phyloP scores from a whole-genome alignment of 768 basidiomycete genomes.

The Neoboletus subvelutipes region DNA sequence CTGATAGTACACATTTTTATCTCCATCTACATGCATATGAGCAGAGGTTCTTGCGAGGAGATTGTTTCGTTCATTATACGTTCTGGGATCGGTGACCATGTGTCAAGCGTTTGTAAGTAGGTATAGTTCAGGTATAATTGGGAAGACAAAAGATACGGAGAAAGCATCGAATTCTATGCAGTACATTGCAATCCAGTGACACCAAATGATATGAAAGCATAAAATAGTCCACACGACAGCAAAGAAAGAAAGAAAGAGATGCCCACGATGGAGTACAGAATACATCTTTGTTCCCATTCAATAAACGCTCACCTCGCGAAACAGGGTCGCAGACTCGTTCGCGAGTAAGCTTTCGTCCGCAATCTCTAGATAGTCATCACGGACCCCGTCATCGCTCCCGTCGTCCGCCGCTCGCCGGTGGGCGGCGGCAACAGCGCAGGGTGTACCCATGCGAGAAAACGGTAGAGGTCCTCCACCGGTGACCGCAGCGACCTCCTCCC shows the following conservation, averaged over 20 bases:
- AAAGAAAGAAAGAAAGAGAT: not conserved
- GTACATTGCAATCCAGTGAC: not conserved
- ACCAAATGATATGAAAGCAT: not conserved
- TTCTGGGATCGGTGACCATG: too few species aligned
- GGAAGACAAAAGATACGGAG: not conserved
- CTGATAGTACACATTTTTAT: too few species aligned
- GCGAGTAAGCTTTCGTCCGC: slow-evolving; percentile 19
- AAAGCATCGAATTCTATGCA: not conserved
- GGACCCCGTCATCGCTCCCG: not conserved
- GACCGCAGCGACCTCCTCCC: slow-evolving; percentile 29
- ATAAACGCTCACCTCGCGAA: slow-evolving; percentile 26
- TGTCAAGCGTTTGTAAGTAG: too few species aligned
- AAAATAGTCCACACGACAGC: not conserved
- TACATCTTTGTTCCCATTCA: slow-evolving; percentile 6
- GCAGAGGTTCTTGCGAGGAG: too few species aligned
- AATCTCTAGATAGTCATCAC: slow-evolving; percentile 14
- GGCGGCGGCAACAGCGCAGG: slow-evolving; percentile 10
- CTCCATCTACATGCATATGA: too few species aligned
- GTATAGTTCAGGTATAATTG: too few species aligned
- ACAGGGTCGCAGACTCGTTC: slow-evolving; percentile 16
- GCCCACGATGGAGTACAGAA: not conserved
- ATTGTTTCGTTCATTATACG: too few species aligned
- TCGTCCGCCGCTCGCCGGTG: not conserved
- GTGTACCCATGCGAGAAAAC: slow-evolving; percentile 17
- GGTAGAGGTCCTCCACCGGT: slow-evolving; percentile 15